Base-by-base conservation (phyloP, 2,329 filamentous ascomycete species). In the Neocatenulostroma microsporum region DNA sequence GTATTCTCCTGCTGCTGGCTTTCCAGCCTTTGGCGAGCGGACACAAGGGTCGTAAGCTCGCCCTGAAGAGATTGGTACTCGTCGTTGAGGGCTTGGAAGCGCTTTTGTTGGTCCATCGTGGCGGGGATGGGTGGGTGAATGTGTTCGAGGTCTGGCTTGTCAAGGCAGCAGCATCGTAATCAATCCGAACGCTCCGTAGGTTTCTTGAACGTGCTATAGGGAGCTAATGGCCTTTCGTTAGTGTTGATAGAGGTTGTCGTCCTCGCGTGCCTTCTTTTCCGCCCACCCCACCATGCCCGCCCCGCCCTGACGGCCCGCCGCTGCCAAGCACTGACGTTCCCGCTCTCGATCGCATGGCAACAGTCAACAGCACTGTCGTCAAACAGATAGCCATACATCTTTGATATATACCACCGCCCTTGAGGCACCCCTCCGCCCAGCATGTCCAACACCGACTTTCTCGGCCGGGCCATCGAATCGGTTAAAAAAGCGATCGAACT, bases 401-500 rank as follows among this genome's bases (percentile, higher is more conserved):
- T n/a, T n/a, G n/a, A n/a, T n/a, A n/a, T n/a, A n/a, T n/a, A n/a
- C n/a, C n/a, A n/a, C n/a, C n/a, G n/a, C n/a, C n/a, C n/a, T n/a
- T n/a, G n/a, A n/a, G n/a, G n/a, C 14, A 12, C 30, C 6, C 3
- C 31, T 13, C 38, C 30, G 24, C 28, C 24, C 31, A 47, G 21
- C 54, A 95, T 95, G 88, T 94, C 87, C 52, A 87, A 88, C 61
- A 93, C 86, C 63, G 91, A 98, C 69, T 98, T 96, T 62, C 79
- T 95, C 56, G 88, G 88, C 57, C 86, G 89, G 55, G 91, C 91
- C 55, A 96, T 96, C 70, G 86, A 93, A 58, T 82, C 84, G 63
- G 89, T 98, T 56, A 94, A 94, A 67, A 93, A 94, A 66, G 91
- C 91, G 51, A 96, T 98, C 69, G 88, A 94, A 62, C 80, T 84